Percentiles rank a stretch among this genome's conserved stretches.
Evolutionary conservation across 2,329 filamentous ascomycete genomes (phyloP).

Genomic region (Fusarium sp.): DNA sequence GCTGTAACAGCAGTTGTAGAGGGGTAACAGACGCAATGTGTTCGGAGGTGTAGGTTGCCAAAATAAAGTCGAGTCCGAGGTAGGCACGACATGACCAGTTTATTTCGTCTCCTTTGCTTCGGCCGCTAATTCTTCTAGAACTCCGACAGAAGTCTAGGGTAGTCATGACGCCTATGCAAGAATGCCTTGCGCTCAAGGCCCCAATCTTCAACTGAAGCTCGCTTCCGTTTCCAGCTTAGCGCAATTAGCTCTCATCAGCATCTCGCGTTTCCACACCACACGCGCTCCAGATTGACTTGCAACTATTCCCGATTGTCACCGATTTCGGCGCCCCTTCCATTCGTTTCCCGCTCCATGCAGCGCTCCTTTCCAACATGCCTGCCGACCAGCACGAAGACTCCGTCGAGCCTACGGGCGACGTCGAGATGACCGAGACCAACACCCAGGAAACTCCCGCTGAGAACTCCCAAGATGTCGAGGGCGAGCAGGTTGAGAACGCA

Average conservation of each 20-base stretch:
- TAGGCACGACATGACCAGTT: background rate
- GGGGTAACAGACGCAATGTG: too few relatives aligned
- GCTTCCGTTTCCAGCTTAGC: slow-evolving; percentile 14
- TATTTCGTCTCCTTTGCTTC: background rate
- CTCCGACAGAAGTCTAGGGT: slow-evolving; percentile 20
- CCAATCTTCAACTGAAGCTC: slow-evolving; percentile 10
- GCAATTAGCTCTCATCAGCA: background rate
- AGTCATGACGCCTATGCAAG: background rate
- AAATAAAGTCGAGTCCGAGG: too few relatives aligned
- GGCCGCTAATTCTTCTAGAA: too few relatives aligned
- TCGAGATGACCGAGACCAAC: slow-evolving; percentile 53
- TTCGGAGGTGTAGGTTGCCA: too few relatives aligned
- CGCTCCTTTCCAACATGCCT: slow-evolving; percentile 46
- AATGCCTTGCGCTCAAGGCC: slow-evolving; percentile 36
- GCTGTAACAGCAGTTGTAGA: too few relatives aligned
- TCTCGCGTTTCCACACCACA: background rate
- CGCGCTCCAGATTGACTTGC: slow-evolving; percentile 6
- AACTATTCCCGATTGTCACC: background rate
- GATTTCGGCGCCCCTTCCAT: background rate
- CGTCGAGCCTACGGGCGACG: slow-evolving; percentile 48
- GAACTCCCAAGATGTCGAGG: slow-evolving; percentile 50
- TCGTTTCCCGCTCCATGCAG: slow-evolving; percentile 10
- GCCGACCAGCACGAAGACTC: slow-evolving; percentile 41
- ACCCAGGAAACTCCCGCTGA: slow-evolving; percentile 25
- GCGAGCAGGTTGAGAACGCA: slow-evolving; percentile 49